Evolutionary conservation across 2,329 filamentous ascomycete genomes (phyloP), one percentile per base, ranked within the genome.

Genomic region (Colletotrichum agaves): DNA sequence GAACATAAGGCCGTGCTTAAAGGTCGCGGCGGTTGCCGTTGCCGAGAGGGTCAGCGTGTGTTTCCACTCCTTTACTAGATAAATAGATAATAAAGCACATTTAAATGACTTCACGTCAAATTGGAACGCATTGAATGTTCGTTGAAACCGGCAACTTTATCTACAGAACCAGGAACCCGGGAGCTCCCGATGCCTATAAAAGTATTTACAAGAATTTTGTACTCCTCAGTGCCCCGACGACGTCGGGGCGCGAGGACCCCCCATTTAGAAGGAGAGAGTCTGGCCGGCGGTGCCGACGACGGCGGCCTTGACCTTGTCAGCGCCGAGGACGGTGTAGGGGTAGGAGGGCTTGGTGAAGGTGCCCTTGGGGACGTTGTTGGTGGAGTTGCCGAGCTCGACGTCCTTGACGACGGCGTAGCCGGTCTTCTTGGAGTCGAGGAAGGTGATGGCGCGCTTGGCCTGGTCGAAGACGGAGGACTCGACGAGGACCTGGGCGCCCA

Each of bases 401-500:
- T 84, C 82, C 52, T 77, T 76, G 68, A 77, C 75, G 6, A 79
- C 77, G 46, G 79, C 81, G 64, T 78, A 81, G 56, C 82, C 82
- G 13, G 78, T 78, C 49, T 74, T 59, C 67, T 80, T 73, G 64
- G 80, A 83, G 75, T 84, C 79, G 57, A 72, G 75, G 58, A 76
- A 81, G 72, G 76, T 76, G 63, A 82, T 75, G 52, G 78, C 76
- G 46, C 69, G 73, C 66, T 72, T 73, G 71, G 79, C 80, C 70
- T 75, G 79, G 63, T 75, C 79, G 72, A 87, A 88, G 71, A 78
- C 78, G 67, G 84, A 83, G 58, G 85, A 87, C 79, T 89, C 84
- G 27, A 89, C 81, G 31, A 88, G 82, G n/a, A 88, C 78, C 74
- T 88, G 81, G n/a, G 87, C 85, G 12, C 82, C 83, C 72, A 84